phyloP scores from a whole-genome alignment of 2,329 filamentous ascomycete species.

The Lecanosticta acicola region DNA sequence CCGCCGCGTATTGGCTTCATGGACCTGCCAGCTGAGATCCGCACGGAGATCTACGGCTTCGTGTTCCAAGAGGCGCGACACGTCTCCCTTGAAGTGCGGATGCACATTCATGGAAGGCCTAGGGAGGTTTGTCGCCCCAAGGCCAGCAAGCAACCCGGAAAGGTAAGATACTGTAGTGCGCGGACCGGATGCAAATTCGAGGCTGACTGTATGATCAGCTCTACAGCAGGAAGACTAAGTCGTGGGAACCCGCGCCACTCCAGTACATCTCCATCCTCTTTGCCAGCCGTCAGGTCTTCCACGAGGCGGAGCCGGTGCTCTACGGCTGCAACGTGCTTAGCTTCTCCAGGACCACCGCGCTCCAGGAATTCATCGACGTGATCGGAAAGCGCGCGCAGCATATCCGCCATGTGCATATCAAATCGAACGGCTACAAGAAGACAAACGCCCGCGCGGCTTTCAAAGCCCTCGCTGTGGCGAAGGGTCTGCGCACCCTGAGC shows the following conservation, averaged over 20 bases:
- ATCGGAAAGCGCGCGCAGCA: not conserved
- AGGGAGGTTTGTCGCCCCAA: not conserved
- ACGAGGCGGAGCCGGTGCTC: slow-evolving; percentile 13
- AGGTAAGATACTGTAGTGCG: not conserved
- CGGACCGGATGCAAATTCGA: not conserved
- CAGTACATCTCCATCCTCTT: slow-evolving; percentile 6
- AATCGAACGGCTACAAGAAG: not conserved
- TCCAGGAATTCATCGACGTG: not conserved
- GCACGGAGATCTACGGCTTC: slow-evolving; percentile 14
- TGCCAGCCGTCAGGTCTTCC: slow-evolving; percentile 13
- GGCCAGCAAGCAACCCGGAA: not conserved
- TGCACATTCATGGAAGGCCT: not conserved
- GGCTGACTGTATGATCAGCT: not conserved
- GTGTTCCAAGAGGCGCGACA: slow-evolving; percentile 9
- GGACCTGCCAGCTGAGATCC: slow-evolving; percentile 11
- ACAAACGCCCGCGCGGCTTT: not conserved
- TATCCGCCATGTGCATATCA: slow-evolving; percentile 7
- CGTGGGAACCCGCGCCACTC: not conserved
- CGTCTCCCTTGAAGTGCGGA: not conserved
- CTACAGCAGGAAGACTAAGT: not conserved
- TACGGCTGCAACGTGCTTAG: slow-evolving; percentile 7
- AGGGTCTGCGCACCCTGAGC: slow-evolving; percentile 5
- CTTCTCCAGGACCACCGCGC: not conserved
- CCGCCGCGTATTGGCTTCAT: slow-evolving; percentile 1
- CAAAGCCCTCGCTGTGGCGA: slow-evolving; percentile 3